Conservation (phyloP, 2,329 filamentous ascomycete genomes). For the Aspergillus fructus region DNA sequence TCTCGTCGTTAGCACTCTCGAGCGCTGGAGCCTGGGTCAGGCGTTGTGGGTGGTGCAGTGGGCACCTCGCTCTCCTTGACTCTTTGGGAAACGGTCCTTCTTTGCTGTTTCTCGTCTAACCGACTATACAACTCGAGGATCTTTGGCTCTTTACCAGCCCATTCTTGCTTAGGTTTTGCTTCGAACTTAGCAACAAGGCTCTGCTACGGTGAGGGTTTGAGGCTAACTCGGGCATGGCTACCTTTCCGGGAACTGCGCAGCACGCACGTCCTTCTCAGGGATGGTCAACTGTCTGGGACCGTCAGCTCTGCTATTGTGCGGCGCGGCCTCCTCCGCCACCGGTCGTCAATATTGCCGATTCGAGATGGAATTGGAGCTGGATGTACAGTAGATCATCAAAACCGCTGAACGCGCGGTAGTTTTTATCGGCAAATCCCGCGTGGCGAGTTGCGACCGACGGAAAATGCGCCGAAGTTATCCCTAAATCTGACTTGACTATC, state of each 20-base stretch:
- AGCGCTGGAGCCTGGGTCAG: not conserved
- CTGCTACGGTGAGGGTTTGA: not conserved
- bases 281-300: not conserved
- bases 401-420: not conserved
- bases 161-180: too few relatives aligned
- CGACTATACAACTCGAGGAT: too few relatives aligned
- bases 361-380: not conserved
- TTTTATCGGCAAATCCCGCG: not conserved
- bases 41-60: not conserved
- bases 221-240: not conserved
- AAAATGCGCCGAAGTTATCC: not conserved
- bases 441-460: not conserved
- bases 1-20: not conserved
- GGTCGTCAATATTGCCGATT: conserved; percentile 8
- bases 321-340: not conserved
- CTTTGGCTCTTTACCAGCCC: too few relatives aligned
- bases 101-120: not conserved
- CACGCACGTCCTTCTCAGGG: not conserved
- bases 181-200: not conserved
- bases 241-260: not conserved
- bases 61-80: not conserved
- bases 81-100: not conserved
- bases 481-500: not conserved
- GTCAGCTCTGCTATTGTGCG: not conserved
- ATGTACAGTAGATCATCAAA: not conserved